A percentile compares a stretch with the other conserved stretches of the same genome.
phyloP scores from a whole-genome alignment of 768 basidiomycete genomes.

The Serendipita sp. region DNA sequence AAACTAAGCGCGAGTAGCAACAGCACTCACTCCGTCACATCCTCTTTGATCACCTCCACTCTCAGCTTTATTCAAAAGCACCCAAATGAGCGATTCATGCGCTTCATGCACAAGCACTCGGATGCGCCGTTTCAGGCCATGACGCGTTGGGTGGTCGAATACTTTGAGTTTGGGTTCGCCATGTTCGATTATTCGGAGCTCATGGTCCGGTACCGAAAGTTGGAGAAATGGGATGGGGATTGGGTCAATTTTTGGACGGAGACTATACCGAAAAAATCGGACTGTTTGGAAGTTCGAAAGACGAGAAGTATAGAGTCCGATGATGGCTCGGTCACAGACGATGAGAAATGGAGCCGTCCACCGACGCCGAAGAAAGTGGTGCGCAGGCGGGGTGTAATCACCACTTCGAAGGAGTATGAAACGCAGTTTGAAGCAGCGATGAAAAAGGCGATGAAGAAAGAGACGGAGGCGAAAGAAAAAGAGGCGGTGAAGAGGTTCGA shows the following conservation, averaged over 20 bases:
- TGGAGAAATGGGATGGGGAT: slow-evolving; percentile 33
- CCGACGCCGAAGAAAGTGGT: background rate
- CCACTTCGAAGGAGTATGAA: background rate
- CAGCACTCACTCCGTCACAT: background rate
- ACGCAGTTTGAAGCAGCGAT: background rate
- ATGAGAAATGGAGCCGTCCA: background rate
- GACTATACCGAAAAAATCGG: slow-evolving; percentile 18
- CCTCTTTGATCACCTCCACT: slow-evolving; percentile 24
- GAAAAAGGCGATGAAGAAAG: background rate
- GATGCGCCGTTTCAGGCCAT: slow-evolving; percentile 34
- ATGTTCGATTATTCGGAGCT: slow-evolving; percentile 43
- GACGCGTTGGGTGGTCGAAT: slow-evolving; percentile 37
- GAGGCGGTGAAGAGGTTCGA: background rate
- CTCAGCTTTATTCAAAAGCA: slow-evolving; percentile 27
- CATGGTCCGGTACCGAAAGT: slow-evolving; percentile 30
- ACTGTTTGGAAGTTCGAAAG: background rate
- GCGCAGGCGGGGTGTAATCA: background rate
- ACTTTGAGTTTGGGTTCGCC: slow-evolving; percentile 40
- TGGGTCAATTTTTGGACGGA: slow-evolving; percentile 53
- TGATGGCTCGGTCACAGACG: background rate
- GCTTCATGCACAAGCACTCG: slow-evolving; percentile 38
- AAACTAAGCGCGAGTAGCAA: background rate
- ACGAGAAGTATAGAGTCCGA: background rate
- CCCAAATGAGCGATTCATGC: slow-evolving; percentile 29
- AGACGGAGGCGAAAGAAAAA: background rate